Percentiles rank a stretch among this genome's conserved stretches.
phyloP scores from a whole-genome alignment of 163 green algal species.

The Scenedesmus sp. region DNA sequence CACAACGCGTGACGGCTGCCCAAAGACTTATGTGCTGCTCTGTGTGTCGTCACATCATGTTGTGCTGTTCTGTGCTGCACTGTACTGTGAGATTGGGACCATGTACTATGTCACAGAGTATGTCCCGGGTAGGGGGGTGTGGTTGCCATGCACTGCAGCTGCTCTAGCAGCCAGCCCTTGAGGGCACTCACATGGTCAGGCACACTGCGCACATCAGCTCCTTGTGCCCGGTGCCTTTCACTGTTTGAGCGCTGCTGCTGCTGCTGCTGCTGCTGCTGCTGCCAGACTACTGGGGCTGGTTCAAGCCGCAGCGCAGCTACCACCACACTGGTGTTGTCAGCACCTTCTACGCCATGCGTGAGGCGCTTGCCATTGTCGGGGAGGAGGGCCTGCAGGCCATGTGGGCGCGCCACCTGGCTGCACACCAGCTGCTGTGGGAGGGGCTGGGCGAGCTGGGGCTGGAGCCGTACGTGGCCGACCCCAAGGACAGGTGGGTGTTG shows the following conservation, averaged over 20 bases:
- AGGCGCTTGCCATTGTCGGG: constrained; percentile 91
- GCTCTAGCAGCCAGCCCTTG: no score
- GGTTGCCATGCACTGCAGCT: no score
- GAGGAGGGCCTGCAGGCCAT: constrained; percentile 85
- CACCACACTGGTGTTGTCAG: constrained; percentile 90
- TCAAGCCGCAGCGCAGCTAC: constrained; percentile 80
- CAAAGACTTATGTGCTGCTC: neutral
- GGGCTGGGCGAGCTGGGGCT: constrained; percentile 89
- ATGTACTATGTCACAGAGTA: neutral
- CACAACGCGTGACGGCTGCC: no score
- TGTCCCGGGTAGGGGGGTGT: no score
- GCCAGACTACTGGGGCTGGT: constrained; percentile 90
- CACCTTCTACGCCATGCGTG: constrained; percentile 94
- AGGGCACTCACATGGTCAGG: no score
- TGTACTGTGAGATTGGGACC: neutral
- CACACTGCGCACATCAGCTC: no score
- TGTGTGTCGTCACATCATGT: constrained; percentile 72
- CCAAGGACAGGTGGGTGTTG: constrained; percentile 32
- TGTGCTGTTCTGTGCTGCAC: constrained; percentile 64
- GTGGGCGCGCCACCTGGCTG: constrained; percentile 76
- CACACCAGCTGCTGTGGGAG: constrained; percentile 83
- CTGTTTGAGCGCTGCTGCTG: neutral
- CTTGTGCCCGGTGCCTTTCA: no score
- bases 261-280: neutral
- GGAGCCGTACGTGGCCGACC: constrained; percentile 86